Percentiles rank a stretch among this genome's conserved stretches.
Conservation (phyloP, 768 basidiomycete genomes). For the Boletus vinaceobasis region DNA sequence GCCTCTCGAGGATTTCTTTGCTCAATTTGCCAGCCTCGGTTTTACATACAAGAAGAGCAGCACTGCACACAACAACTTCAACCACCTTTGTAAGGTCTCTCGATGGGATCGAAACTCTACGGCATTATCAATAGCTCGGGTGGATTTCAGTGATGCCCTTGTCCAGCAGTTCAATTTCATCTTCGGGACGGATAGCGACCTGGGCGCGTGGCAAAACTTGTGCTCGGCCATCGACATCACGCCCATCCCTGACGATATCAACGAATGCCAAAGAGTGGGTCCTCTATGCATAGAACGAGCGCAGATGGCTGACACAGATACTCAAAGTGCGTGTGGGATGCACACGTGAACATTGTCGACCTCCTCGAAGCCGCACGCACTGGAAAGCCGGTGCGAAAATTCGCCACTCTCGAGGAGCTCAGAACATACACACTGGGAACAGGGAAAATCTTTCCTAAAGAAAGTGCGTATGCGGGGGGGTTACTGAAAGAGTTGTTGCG, state of each 20-base stretch:
- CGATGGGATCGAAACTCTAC: neutral
- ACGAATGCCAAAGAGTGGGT: constrained; percentile 18
- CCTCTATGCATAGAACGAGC: neutral
- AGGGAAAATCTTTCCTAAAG: constrained; percentile 27
- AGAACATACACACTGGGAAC: constrained; percentile 21
- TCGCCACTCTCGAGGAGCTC: constrained; percentile 24
- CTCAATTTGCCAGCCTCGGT: constrained; percentile 8
- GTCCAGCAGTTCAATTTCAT: constrained; percentile 24
- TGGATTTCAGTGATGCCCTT: constrained; percentile 19
- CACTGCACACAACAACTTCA: constrained; percentile 23
- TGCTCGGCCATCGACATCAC: constrained; percentile 20
- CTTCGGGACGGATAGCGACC: constrained; percentile 17
- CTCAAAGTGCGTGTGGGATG: constrained; percentile 21
- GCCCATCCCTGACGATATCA: constrained; percentile 18
- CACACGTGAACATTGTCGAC: constrained; percentile 36
- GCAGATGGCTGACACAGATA: neutral
- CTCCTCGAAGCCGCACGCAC: constrained; percentile 22
- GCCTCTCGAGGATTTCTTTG: constrained; percentile 28
- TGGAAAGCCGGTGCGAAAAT: constrained; percentile 18
- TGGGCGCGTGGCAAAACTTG: constrained; percentile 25
- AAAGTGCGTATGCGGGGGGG: constrained; percentile 27
- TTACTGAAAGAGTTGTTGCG: constrained; percentile 31
- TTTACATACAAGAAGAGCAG: constrained; percentile 13
- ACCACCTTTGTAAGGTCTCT: constrained; percentile 4
- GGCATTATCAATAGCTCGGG: neutral